phyloP scores from a whole-genome alignment of 305 asterid genomes.

The Solanum hybrid region DNA sequence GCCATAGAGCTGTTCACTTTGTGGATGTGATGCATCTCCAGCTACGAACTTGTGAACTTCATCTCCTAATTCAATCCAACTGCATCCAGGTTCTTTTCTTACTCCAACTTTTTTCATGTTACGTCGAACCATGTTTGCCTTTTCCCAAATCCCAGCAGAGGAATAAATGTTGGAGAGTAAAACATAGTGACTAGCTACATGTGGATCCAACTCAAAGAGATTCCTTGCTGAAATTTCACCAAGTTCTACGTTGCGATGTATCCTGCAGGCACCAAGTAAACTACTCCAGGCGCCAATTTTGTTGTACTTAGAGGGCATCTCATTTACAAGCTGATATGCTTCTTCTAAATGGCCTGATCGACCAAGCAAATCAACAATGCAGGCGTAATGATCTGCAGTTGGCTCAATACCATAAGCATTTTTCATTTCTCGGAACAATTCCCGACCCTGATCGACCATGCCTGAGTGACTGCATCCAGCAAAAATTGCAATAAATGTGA shows the following conservation, averaged over 20 bases:
- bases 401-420: constrained; percentile 38
- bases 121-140: constrained; percentile 42
- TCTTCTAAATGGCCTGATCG: constrained; percentile 67
- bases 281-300: constrained; percentile 71
- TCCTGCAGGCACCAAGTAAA: constrained; percentile 62
- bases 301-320: constrained; percentile 41
- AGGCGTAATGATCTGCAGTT: constrained; percentile 64
- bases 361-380: constrained; percentile 69
- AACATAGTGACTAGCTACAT: constrained; percentile 68
- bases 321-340: constrained; percentile 38
- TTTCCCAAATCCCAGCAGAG: constrained; percentile 60
- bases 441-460: constrained; percentile 55
- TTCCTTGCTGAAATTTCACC: constrained; percentile 60
- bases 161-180: constrained; percentile 70
- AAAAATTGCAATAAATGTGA: constrained; percentile 58
- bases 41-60: constrained; percentile 69
- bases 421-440: constrained; percentile 52
- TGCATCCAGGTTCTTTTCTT: constrained; percentile 75
- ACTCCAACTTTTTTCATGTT: constrained; percentile 57
- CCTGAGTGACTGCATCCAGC: constrained; percentile 81
- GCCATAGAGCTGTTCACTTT: constrained; percentile 39
- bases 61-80: constrained; percentile 65
- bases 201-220: constrained; percentile 53
- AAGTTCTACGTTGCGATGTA: constrained; percentile 53
- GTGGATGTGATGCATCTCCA: constrained; percentile 58